Conservation (phyloP, 805 yeast species). For the Spencermartinsiella europaea region DNA sequence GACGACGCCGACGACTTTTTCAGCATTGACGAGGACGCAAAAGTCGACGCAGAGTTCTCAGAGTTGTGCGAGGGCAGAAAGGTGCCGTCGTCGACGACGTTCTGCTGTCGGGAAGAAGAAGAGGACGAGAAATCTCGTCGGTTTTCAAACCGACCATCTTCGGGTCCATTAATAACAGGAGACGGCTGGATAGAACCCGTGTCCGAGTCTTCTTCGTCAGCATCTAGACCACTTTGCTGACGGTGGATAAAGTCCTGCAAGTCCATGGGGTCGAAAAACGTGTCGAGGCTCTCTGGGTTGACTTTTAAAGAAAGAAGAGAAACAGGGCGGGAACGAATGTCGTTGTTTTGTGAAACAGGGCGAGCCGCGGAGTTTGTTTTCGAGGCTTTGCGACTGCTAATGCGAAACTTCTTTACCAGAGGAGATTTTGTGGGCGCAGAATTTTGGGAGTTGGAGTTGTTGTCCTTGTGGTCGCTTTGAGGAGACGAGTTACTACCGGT, state of each 20-base stretch:
- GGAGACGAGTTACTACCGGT: no score
- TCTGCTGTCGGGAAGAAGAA: background rate
- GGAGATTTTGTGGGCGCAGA: background rate
- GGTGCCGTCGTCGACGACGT: background rate
- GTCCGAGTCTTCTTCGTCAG: constrained; percentile 4
- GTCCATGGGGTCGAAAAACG: background rate
- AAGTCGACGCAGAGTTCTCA: background rate
- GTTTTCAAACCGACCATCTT: constrained; percentile 1
- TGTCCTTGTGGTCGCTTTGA: no score
- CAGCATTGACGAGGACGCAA: background rate
- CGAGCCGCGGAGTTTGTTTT: no score
- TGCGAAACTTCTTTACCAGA: background rate
- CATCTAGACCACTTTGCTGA: background rate
- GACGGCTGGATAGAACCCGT: constrained; percentile 14
- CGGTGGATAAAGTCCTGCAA: background rate
- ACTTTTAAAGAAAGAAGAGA: no score
- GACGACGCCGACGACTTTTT: background rate
- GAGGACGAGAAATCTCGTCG: background rate
- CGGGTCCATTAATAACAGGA: constrained; percentile 9
- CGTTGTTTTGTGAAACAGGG: background rate
- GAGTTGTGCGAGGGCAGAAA: background rate
- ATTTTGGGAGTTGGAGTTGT: background rate
- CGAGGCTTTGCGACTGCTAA: background rate
- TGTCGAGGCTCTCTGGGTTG: background rate
- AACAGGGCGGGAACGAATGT: background rate